Evolutionary conservation across 352 stramenopile species (phyloP), one percentile per base, ranked within the genome.

Genomic region (Phytophthora nicotianae): DNA sequence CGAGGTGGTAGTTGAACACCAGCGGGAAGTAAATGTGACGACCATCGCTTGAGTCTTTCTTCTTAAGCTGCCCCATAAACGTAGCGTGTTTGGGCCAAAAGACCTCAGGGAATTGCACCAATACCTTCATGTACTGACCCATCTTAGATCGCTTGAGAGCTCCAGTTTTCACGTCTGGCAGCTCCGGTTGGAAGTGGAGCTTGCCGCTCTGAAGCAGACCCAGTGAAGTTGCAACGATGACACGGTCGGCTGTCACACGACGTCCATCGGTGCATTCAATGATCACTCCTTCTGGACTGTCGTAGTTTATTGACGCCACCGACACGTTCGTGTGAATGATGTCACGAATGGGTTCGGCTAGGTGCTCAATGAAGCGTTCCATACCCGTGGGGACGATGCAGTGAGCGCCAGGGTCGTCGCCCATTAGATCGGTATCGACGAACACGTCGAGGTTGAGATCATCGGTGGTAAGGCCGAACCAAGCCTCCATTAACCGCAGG

Each of bases 121-220:
- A 71, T 64, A 75, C 50, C 60, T 89, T 92, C 68, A 97, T 65
- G 70, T 81, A 90, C 45, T 70, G 72, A 7, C 81, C 83, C 72
- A 90, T 89, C 11, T 69, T 71, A 11, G 80, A 87, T 5, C 74
- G 54, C 13, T 86, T 57, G 27, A 91, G 72, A 14, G 83, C 77
- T 13, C 48, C 48, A 8, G 68, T 65, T 58, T 93, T 93, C 5
- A 58, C 62, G 0, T 33, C 46, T 0, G 80, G 81, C 0, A 93
- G 64, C 8, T 65, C 55, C 4, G 81, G 84, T 5, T 71, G 55
- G 49, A 93, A 93, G 35, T 58, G 43, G 37, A 93, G 58, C 20
- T 72, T 72, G 11, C 65, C 62, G 1, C 63, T 66, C 63, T 90
- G 79, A 4, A 91, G 69, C 5, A 79, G 58, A 0, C 82, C 84